Base-by-base conservation (phyloP, 805 yeast species). In the Vanderwaltozyma tropicalis region DNA sequence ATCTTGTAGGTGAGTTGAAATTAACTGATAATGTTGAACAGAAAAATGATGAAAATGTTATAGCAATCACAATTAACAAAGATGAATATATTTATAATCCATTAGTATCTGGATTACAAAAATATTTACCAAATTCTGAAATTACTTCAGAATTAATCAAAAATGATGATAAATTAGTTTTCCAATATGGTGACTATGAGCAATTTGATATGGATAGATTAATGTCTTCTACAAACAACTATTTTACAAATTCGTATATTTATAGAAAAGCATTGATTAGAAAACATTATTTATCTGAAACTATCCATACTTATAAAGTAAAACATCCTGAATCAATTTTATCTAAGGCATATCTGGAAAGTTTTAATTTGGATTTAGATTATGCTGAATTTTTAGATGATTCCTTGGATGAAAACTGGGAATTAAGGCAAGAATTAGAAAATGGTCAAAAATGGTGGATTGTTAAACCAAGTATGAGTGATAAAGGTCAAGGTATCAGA, bases 371-470 rank as follows among this genome's bases (percentile, higher is more conserved):
- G 24, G 97, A 92, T 53, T 74, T 92, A 17, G 97, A 89, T 51
- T 92, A 85, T 60, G 96, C 97, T 1, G 98, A 92, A 57, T 92
- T 92, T 50, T 64, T 92, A 35, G 97, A 92, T 50, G 98, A 92
- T 55, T 72, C 95, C 0, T 66, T 92, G 32, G 97, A 89, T 57
- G 98, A 92, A 50, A 78, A 83, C 28, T 88, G 82, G 65, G 98
- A 89, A 53, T 66, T 92, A 35, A 64, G 95, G 41, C 80, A 80
- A 37, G 95, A 82, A 47, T 63, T 92, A 25, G 80, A 78, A 41
- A 56, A 59, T 10, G 17, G 28, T 10, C 41, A 42, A 12, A 49
- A 55, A 16, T 73, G 80, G 33, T 89, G 94, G 88, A 92, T 92
- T 28, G 68, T 92, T 55, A 92, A 92, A 55, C 98, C 98, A 13